A percentile compares a stretch with the other conserved stretches of the same genome.
These are phyloP conservation scores for Punica granatum DNA, from an alignment of 345 rosid genomes.

Conservation along the genomic window DNA sequence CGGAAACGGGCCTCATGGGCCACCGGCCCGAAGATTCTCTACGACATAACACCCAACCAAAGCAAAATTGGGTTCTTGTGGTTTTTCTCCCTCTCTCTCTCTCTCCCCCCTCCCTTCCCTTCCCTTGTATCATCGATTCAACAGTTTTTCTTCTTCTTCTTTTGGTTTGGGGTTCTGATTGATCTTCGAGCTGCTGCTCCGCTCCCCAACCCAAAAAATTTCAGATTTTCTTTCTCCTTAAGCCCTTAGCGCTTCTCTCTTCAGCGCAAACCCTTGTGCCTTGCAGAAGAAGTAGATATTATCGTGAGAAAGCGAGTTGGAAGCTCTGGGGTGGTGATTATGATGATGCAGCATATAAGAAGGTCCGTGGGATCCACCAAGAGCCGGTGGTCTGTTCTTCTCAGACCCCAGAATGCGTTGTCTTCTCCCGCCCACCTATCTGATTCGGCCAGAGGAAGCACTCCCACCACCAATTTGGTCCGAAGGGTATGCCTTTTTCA, in stretches of 20 bases:
- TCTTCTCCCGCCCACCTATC: background rate
- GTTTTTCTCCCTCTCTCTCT: background rate
- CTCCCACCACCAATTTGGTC: background rate
- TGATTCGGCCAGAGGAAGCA: background rate
- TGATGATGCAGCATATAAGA: slow-evolving; percentile 9
- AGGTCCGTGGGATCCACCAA: slow-evolving; percentile 7
- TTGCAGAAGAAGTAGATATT: background rate
- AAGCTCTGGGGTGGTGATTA: background rate
- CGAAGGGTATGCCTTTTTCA: background rate
- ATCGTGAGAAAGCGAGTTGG: background rate
- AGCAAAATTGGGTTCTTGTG: background rate
- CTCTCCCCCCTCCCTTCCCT: background rate
- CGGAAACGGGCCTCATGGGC: slow-evolving; percentile 41
- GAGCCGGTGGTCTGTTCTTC: slow-evolving; percentile 1
- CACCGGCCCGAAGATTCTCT: background rate
- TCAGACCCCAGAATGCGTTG: slow-evolving; percentile 1
- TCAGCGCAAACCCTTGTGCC: background rate
- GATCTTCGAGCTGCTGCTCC: no score
- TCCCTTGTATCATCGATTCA: no score
- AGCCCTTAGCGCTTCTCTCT: background rate
- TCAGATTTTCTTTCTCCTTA: background rate
- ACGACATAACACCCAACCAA: background rate
- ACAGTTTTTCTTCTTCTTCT: no score
- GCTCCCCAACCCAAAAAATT: no score
- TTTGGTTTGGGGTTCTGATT: no score